phyloP scores from a whole-genome alignment of 169 alveolate genomes.

The Eimeria falciformis region DNA sequence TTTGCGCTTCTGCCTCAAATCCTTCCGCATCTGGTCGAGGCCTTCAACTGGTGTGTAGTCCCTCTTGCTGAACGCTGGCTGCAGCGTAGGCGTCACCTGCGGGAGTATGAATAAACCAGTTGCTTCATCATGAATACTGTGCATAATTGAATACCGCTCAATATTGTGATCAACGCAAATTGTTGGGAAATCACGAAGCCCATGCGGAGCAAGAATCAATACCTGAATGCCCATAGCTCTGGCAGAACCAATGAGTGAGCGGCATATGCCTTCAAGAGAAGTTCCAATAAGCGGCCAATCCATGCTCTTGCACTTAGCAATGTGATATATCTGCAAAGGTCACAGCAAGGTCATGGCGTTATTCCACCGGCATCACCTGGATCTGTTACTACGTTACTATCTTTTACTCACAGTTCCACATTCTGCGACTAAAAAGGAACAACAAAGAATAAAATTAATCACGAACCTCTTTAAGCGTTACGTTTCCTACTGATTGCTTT shows the following conservation, averaged over 20 bases:
- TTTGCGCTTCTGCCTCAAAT: constrained; percentile 82
- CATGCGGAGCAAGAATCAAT: too few relatives aligned
- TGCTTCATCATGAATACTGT: constrained; percentile 78
- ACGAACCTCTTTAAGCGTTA: constrained; percentile 89
- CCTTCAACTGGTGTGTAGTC: constrained; percentile 86
- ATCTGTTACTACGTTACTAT: too few relatives aligned
- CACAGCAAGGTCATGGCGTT: too few relatives aligned
- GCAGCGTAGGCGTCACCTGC: constrained; percentile 84
- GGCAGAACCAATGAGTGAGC: constrained; percentile 81
- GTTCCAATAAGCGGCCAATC: constrained; percentile 88
- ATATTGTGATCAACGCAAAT: not conserved
- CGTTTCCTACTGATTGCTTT: constrained; percentile 89
- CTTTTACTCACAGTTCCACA: too few relatives aligned
- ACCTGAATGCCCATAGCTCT: constrained; percentile 72
- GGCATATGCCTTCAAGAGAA: constrained; percentile 82
- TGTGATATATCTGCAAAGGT: constrained; percentile 89
- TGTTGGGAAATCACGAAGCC: too few relatives aligned
- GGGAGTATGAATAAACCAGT: constrained; percentile 86
- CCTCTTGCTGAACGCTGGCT: constrained; percentile 87
- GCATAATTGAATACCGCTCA: not conserved
- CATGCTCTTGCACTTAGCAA: constrained; percentile 90
- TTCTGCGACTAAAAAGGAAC: too few relatives aligned
- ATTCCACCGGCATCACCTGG: too few relatives aligned
- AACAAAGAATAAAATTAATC: not conserved
- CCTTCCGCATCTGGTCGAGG: constrained; percentile 87